A percentile compares a stretch with the other conserved stretches of the same genome.
phyloP scores from a whole-genome alignment of 2,329 filamentous ascomycete genomes.

The Penicillium verrucosum region DNA sequence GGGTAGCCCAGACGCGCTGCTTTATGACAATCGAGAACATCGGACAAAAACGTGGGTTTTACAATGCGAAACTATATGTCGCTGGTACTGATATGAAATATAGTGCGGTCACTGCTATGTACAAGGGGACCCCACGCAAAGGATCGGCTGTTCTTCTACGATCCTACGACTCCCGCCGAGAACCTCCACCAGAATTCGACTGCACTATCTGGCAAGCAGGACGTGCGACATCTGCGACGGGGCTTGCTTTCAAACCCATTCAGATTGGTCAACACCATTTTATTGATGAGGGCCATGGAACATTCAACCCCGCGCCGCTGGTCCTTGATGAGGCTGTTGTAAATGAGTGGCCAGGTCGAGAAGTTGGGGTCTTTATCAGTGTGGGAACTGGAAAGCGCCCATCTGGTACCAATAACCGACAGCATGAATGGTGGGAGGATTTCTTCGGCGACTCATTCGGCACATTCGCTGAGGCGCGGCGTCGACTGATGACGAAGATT shows the following conservation, averaged over 20 bases:
- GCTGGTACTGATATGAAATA: slow-evolving; percentile 14
- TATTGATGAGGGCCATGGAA: slow-evolving; percentile 85
- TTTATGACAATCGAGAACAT: slow-evolving; percentile 85
- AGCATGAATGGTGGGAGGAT: slow-evolving; percentile 86
- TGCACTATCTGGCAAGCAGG: slow-evolving; percentile 98
- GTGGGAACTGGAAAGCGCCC: slow-evolving; percentile 89
- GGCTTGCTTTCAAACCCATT: slow-evolving; percentile 92
- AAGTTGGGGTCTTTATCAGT: slow-evolving; percentile 87
- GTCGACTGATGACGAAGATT: slow-evolving; percentile 83
- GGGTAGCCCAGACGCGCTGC: slow-evolving; percentile 77
- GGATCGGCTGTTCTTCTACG: slow-evolving; percentile 71
- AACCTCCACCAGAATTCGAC: slow-evolving; percentile 84
- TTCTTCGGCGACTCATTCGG: slow-evolving; percentile 70
- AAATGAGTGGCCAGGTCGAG: slow-evolving; percentile 93
- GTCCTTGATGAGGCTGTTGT: slow-evolving; percentile 84
- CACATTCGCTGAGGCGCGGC: slow-evolving; percentile 85
- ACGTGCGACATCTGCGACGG: slow-evolving; percentile 86
- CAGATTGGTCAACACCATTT: slow-evolving; percentile 91
- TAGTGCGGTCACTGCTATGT: slow-evolving; percentile 86
- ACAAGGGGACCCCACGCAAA: slow-evolving; percentile 72
- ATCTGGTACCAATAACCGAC: slow-evolving; percentile 63
- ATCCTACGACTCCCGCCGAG: slow-evolving; percentile 92
- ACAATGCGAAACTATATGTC: not conserved
- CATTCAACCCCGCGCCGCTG: slow-evolving; percentile 84
- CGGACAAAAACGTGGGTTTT: slow-evolving; percentile 76